Base-by-base conservation (phyloP, 2,329 filamentous ascomycete species). In the Akanthomyces lecanii region DNA sequence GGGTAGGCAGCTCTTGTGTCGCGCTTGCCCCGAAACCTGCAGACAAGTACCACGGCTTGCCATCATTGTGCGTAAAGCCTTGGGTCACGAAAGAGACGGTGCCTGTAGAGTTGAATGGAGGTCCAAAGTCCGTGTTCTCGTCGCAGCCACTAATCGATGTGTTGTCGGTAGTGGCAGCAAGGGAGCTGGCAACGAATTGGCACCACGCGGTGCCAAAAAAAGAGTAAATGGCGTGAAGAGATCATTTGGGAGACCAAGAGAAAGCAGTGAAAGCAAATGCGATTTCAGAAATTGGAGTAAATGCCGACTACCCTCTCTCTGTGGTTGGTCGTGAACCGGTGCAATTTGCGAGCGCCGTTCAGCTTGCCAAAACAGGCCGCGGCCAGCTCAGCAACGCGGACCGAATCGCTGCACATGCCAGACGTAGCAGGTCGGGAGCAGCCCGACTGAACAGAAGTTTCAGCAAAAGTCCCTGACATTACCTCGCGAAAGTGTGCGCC, bases 121-220 rank as follows among this genome's bases (percentile, higher is more conserved):
- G 54, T 25, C 53, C 53, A 33, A 55, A 42, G 8, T 12, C 8
- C 8, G n/a, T 30, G 18, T 25, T n/a, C 5, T 10, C 54, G n/a
- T 33, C 14, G 54, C 28, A 33, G 40, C 23, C 23, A 28, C 40
- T 21, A 16, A 23, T 28, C 6, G 51, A n/a, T 2, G 51, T 36
- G 23, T 40, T 28, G 11, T 25, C 33, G 38, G 54, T 25, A 56
- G 54, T n/a, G 40, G 40, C 28, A 14, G 38, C 51, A 21, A 14
- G 4, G n/a, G 51, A 21, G 33, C 51, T 6, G 36, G 12, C 51
- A 16, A 28, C 11, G 4, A 21, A 33, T 21, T 42, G 38, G n/a
- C 53, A 56, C 54, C 25, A 47, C 23, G 25, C 54, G 25, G 28
- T 28, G 54, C 42, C 38, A 56, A 45, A 45, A 45, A 56, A 55